Conservation (phyloP, 139 green algal genomes). For the Tetradesmus obliquus region DNA sequence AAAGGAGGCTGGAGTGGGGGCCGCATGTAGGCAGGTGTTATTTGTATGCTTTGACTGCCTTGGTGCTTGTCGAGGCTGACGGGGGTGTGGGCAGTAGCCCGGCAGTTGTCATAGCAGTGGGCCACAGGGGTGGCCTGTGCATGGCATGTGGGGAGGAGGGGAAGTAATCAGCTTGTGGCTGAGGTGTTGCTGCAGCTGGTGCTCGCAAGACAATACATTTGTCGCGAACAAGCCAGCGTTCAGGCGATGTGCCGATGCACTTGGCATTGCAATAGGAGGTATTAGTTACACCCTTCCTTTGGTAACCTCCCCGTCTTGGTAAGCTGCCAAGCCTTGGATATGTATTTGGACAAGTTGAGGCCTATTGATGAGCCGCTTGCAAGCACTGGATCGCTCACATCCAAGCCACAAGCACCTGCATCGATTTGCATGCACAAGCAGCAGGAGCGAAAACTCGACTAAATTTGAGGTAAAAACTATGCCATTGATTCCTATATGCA, state of each 20-base stretch:
- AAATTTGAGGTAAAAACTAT: not conserved
- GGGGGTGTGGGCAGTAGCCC: not conserved
- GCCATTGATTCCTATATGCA: not conserved
- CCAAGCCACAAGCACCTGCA: not conserved
- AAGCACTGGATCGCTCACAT: not conserved
- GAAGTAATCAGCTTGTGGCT: not conserved
- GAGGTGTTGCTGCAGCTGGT: not conserved
- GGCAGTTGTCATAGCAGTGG: not conserved
- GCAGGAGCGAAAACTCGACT: not conserved
- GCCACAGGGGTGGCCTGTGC: not conserved
- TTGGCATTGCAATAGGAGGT: not conserved
- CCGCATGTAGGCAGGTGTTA: conserved; percentile 8
- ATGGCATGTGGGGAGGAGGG: not conserved
- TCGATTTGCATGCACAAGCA: not conserved
- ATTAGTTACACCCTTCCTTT: not conserved
- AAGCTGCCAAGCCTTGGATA: not conserved
- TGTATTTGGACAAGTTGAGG: not conserved
- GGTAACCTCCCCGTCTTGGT: not conserved
- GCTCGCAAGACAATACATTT: not conserved
- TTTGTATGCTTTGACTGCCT: not conserved
- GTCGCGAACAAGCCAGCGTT: too few species aligned
- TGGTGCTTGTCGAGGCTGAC: not conserved
- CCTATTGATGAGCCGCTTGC: not conserved
- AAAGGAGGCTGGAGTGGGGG: conserved; percentile 43
- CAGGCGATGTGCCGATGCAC: too few species aligned